phyloP scores from a whole-genome alignment of 2,329 filamentous ascomycete species.

The Pestalotiopsis sp. region DNA sequence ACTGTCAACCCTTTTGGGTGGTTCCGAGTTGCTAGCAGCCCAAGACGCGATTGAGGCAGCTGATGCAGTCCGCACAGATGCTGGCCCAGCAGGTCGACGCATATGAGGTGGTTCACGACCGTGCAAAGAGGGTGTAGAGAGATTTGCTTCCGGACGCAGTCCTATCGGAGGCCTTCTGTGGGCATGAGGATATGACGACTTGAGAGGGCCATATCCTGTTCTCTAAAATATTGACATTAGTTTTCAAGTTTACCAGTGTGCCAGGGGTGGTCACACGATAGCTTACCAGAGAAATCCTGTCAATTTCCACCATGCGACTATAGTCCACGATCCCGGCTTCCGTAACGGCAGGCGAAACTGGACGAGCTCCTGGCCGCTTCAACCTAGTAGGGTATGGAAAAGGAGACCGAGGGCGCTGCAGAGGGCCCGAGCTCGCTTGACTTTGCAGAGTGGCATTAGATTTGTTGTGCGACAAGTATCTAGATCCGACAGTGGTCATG shows the following conservation, averaged over 20 bases:
- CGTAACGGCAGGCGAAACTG: constrained; percentile 49
- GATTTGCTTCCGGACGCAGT: constrained; percentile 39
- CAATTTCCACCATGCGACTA: constrained; percentile 50
- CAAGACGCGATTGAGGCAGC: constrained; percentile 33
- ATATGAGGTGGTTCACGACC: constrained; percentile 19
- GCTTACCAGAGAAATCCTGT: constrained; percentile 47
- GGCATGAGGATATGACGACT: constrained; percentile 35
- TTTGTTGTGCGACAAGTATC: constrained; percentile 44
- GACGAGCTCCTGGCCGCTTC: constrained; percentile 51
- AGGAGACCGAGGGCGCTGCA: constrained; percentile 57
- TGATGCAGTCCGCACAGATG: constrained; percentile 32
- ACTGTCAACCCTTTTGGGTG: constrained; percentile 32
- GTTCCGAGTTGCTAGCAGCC: constrained; percentile 23
- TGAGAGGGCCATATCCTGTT: constrained; percentile 43
- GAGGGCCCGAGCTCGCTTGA: constrained; percentile 38
- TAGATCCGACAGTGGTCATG: constrained; percentile 52
- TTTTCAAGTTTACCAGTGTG: not conserved
- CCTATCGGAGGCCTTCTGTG: constrained; percentile 39
- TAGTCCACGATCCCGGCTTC: constrained; percentile 49
- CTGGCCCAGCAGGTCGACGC: constrained; percentile 21
- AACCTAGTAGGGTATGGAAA: constrained; percentile 60
- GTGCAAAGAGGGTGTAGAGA: constrained; percentile 40
- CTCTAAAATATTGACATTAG: constrained; percentile 33
- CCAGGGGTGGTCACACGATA: not conserved
- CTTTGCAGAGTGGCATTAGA: constrained; percentile 50